A percentile compares a stretch with the other conserved stretches of the same genome.
phyloP scores from a whole-genome alignment of 345 rosid species.

The Atalantia buxifolia region DNA sequence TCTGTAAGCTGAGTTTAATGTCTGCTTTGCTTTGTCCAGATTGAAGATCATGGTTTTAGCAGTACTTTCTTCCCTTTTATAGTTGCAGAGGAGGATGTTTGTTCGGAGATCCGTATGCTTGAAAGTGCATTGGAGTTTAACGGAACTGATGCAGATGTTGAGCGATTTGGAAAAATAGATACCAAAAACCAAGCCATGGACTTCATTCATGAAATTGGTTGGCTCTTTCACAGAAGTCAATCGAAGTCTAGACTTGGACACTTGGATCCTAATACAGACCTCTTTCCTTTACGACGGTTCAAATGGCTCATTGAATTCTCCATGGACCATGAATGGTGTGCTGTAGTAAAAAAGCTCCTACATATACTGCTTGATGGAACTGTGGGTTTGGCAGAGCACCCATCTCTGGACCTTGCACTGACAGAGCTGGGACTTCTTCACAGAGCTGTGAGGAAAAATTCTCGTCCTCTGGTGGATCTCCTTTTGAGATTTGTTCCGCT shows the following conservation, averaged over 20 bases:
- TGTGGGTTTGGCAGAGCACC: slow-evolving; percentile 58
- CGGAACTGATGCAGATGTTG: slow-evolving; percentile 45
- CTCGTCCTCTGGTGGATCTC: slow-evolving; percentile 68
- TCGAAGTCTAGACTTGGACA: slow-evolving; percentile 52
- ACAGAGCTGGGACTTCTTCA: slow-evolving; percentile 88
- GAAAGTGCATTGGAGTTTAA: slow-evolving; percentile 60
- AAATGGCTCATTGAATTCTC: slow-evolving; percentile 93
- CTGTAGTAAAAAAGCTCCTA: slow-evolving; percentile 83
- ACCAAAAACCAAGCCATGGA: slow-evolving; percentile 75
- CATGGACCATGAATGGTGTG: slow-evolving; percentile 95
- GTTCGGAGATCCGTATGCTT: slow-evolving; percentile 81
- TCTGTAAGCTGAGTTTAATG: slow-evolving; percentile 6
- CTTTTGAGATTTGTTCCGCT: slow-evolving; percentile 71
- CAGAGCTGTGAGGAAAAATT: slow-evolving; percentile 91
- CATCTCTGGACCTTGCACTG: slow-evolving; percentile 47
- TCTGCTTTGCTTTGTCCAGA: slow-evolving; percentile 48
- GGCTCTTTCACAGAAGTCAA: slow-evolving; percentile 93
- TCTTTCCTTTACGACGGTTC: slow-evolving; percentile 69
- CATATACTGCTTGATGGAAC: slow-evolving; percentile 61
- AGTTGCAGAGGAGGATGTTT: slow-evolving; percentile 79
- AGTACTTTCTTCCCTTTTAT: slow-evolving; percentile 95
- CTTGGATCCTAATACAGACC: slow-evolving; percentile 57
- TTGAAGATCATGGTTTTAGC: slow-evolving; percentile 85
- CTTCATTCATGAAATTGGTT: slow-evolving; percentile 94
- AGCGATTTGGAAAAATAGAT: slow-evolving; percentile 29